Percentiles rank a stretch among this genome's conserved stretches.
phyloP scores from a whole-genome alignment of 2,329 filamentous ascomycete species.

The Colletotrichum cereale region DNA sequence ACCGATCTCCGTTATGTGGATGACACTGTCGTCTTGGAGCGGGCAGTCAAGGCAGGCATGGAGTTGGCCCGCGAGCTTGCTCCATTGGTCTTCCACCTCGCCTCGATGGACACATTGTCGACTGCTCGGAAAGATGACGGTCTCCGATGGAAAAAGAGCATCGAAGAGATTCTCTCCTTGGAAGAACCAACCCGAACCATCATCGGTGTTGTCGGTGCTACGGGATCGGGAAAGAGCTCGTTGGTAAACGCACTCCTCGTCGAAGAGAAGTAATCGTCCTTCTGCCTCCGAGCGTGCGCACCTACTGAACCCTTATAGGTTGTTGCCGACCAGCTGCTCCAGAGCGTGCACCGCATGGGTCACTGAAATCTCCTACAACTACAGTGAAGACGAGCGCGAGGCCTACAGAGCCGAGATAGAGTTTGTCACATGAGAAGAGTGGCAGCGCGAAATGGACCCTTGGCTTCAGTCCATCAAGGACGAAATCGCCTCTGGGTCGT shows the following conservation, averaged over 20 bases:
- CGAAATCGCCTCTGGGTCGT: constrained; percentile 51
- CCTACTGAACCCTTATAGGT: constrained; percentile 44
- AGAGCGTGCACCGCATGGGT: constrained; percentile 71
- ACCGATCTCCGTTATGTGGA: background rate
- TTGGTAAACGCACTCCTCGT: background rate
- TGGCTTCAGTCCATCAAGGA: constrained; percentile 62
- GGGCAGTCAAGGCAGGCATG: background rate
- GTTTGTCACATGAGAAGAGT: constrained; percentile 65
- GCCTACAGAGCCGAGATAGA: constrained; percentile 68
- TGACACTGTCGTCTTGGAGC: background rate
- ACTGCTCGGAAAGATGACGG: background rate
- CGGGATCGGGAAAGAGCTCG: background rate
- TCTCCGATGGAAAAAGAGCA: background rate
- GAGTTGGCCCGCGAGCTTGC: background rate
- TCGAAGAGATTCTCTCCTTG: background rate
- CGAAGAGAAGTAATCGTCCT: background rate
- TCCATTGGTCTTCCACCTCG: background rate
- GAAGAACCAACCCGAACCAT: background rate
- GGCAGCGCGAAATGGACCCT: constrained; percentile 62
- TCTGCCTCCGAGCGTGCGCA: background rate
- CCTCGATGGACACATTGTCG: background rate
- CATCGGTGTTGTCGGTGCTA: background rate
- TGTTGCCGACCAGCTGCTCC: constrained; percentile 62
- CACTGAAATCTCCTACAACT: constrained; percentile 72
- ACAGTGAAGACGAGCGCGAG: constrained; percentile 56